phyloP scores from a whole-genome alignment of 2,329 filamentous ascomycete genomes.

The Cladosporium sp. region DNA sequence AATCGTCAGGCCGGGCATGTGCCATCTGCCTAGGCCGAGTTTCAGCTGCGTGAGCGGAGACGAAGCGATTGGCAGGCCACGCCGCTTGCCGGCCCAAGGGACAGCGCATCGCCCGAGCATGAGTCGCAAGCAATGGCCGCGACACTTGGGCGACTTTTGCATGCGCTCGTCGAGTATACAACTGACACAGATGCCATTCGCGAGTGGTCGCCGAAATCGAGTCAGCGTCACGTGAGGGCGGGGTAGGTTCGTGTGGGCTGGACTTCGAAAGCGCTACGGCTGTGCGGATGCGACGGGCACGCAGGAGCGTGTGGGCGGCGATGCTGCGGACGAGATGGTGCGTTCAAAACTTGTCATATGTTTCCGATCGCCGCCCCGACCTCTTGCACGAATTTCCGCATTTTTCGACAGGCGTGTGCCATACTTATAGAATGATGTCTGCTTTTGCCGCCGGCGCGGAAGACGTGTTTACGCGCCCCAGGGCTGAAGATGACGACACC shows the following conservation, averaged over 20 bases:
- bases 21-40: conserved; percentile 8
- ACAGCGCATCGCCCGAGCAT: conserved; percentile 3
- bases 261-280: not conserved
- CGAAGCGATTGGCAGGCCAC: conserved; percentile 10
- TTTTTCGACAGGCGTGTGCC: not conserved
- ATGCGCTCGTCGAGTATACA: too few species aligned
- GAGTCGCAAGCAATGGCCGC: not conserved
- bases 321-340: not conserved
- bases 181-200: too few species aligned
- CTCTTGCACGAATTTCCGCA: not conserved
- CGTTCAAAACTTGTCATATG: not conserved
- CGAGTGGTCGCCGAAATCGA: not conserved
- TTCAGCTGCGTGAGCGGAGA: conserved; percentile 10
- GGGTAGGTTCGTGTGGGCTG: not conserved
- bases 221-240: not conserved
- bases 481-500: too few species aligned
- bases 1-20: conserved; percentile 9
- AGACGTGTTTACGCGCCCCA: not conserved
- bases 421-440: not conserved
- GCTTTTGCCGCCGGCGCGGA: not conserved
- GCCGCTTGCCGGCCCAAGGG: not conserved
- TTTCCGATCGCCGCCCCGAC: not conserved
- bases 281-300: not conserved
- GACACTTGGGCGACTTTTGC: too few species aligned
- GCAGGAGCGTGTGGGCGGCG: not conserved